These are phyloP conservation scores for Irpex lacteus DNA, from an alignment of 1,284 basidiomycete genomes.

Conservation along the genomic window DNA sequence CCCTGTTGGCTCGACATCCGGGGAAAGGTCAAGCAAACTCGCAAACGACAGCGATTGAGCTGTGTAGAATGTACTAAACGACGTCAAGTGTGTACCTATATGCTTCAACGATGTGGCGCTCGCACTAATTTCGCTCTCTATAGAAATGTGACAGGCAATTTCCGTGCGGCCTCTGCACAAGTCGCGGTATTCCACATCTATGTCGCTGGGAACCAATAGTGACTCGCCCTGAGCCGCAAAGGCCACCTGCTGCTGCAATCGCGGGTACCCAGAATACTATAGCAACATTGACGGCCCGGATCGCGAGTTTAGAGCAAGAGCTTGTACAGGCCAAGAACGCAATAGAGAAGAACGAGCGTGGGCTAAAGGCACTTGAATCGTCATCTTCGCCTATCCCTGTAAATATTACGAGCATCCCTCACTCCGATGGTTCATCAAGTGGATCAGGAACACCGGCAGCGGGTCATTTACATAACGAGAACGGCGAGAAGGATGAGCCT, in stretches of 20 bases:
- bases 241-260: constrained; percentile 32
- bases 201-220: constrained; percentile 53
- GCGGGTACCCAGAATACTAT: constrained; percentile 27
- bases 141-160: constrained; percentile 42
- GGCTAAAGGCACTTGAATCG: not conserved
- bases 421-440: not conserved
- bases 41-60: constrained; percentile 37
- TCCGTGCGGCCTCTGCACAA: constrained; percentile 48
- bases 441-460: not conserved
- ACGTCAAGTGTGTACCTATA: constrained; percentile 38
- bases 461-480: not conserved
- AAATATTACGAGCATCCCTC: not conserved
- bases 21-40: constrained; percentile 27
- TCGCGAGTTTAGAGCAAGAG: constrained; percentile 40
- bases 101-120: not conserved
- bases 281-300: constrained; percentile 38
- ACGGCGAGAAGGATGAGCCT: constrained; percentile 14
- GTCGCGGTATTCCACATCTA: constrained; percentile 47
- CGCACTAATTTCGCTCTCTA: not conserved
- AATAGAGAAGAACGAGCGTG: not conserved
- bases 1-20: not conserved
- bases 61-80: constrained; percentile 57
- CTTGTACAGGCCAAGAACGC: constrained; percentile 24
- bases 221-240: constrained; percentile 45
- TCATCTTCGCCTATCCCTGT: not conserved